phyloP scores from a whole-genome alignment of 2,329 filamentous ascomycete species.

The Phoma sp. region DNA sequence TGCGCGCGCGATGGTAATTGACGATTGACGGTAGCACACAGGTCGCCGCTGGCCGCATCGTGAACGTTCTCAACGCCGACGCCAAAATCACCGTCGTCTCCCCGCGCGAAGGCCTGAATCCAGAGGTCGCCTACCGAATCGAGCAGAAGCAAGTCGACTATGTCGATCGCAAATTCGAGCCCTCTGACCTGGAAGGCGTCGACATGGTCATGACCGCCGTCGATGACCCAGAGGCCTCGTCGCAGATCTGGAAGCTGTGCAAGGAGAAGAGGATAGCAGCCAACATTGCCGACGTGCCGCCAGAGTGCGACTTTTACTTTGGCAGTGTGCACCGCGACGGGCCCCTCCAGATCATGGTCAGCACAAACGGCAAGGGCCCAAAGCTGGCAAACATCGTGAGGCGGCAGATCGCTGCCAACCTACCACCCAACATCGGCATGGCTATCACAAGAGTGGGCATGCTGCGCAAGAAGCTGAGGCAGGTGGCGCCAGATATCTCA shows the following conservation, averaged over 20 bases:
- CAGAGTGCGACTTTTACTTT: conserved; percentile 99
- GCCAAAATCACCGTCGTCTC: conserved; percentile 87
- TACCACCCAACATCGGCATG: conserved; percentile 81
- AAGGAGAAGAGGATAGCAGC: conserved; percentile 82
- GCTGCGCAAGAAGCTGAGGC: conserved; percentile 78
- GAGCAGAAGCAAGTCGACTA: conserved; percentile 77
- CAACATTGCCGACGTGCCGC: conserved; percentile 95
- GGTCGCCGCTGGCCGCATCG: conserved; percentile 94
- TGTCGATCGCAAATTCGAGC: conserved; percentile 82
- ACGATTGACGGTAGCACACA: conserved; percentile 55
- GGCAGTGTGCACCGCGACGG: conserved; percentile 94
- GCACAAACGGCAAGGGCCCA: conserved; percentile 95
- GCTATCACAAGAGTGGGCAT: conserved; percentile 86
- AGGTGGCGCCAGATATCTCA: conserved; percentile 72
- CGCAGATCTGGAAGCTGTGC: conserved; percentile 90
- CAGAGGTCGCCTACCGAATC: conserved; percentile 85
- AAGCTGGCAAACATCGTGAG: conserved; percentile 87
- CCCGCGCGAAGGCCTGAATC: conserved; percentile 79
- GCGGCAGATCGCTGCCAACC: conserved; percentile 75
- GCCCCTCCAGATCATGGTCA: conserved; percentile 97
- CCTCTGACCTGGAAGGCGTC: conserved; percentile 79
- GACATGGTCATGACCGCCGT: conserved; percentile 94
- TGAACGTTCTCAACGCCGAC: conserved; percentile 94
- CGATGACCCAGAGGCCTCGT: conserved; percentile 91
- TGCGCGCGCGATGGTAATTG: conserved; percentile 25